A percentile compares a stretch with the other conserved stretches of the same genome.
These are phyloP conservation scores for Diplosphaera chodatii DNA, from an alignment of 139 green algal species.

Conservation along the genomic window DNA sequence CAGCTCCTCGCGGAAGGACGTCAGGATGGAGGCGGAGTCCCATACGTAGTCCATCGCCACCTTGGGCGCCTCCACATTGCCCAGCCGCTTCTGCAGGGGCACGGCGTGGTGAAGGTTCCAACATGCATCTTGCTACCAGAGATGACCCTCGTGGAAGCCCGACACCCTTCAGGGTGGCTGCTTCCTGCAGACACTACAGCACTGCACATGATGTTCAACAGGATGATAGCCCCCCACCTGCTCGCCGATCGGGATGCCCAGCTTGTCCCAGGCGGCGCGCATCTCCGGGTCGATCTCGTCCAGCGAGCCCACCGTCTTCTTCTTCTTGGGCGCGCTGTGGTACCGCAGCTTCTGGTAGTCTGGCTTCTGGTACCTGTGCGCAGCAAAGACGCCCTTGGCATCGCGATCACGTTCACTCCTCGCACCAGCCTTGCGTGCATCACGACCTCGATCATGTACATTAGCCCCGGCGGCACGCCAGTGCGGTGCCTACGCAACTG, in stretches of 20 bases:
- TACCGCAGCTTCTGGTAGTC: constrained; percentile 91
- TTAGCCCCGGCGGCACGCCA: too few species aligned
- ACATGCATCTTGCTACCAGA: too few species aligned
- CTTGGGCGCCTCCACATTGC: constrained; percentile 52
- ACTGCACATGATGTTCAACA: too few species aligned
- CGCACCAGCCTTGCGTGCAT: too few species aligned
- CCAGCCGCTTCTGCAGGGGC: constrained; percentile 73
- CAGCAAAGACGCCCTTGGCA: too few species aligned
- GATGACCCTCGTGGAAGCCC: too few species aligned
- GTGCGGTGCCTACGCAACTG: too few species aligned
- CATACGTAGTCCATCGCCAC: constrained; percentile 98
- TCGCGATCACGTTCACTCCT: too few species aligned
- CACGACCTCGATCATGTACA: too few species aligned
- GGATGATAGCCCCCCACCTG: constrained; percentile 37
- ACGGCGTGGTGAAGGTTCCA: too few species aligned
- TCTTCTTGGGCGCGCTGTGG: constrained; percentile 92
- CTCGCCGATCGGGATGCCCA: constrained; percentile 96
- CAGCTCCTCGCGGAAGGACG: constrained; percentile 95
- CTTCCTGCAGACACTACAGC: too few species aligned
- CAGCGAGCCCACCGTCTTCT: constrained; percentile 74
- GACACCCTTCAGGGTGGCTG: too few species aligned
- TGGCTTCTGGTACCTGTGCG: constrained; percentile 59
- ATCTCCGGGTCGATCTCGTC: constrained; percentile 98
- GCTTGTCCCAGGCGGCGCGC: constrained; percentile 92
- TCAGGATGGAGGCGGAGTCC: constrained; percentile 97